phyloP scores from a whole-genome alignment of 2,329 filamentous ascomycete genomes.

The Fusarium sp. region DNA sequence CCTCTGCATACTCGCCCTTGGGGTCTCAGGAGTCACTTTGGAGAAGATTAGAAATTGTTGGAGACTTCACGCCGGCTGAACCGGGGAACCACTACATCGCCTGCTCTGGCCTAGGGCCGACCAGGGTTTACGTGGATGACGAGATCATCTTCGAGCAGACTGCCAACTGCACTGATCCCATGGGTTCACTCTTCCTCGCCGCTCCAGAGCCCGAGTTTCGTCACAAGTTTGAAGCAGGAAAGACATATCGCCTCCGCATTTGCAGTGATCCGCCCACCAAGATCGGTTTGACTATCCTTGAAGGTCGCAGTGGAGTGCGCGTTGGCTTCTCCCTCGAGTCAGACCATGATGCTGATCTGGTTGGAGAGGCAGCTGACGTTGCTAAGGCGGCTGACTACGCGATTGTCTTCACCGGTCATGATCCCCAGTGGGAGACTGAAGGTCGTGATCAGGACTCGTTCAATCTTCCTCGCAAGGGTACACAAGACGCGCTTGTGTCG shows the following conservation, averaged over 20 bases:
- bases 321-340: constrained; percentile 47
- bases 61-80: constrained; percentile 45
- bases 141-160: constrained; percentile 45
- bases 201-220: constrained; percentile 43
- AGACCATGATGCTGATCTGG: constrained; percentile 47
- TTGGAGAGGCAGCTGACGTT: constrained; percentile 62
- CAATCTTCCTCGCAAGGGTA: constrained; percentile 66
- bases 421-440: constrained; percentile 60
- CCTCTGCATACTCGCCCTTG: constrained; percentile 40
- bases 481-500: constrained; percentile 66
- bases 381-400: constrained; percentile 70
- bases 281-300: constrained; percentile 44
- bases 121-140: constrained; percentile 42
- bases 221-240: constrained; percentile 37
- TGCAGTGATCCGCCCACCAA: constrained; percentile 44
- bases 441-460: constrained; percentile 76
- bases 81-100: constrained; percentile 46
- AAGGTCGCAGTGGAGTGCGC: constrained; percentile 45
- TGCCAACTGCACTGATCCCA: constrained; percentile 43
- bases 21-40: constrained; percentile 41
- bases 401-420: constrained; percentile 66
- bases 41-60: constrained; percentile 43
- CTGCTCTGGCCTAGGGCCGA: constrained; percentile 45
- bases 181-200: constrained; percentile 46
- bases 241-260: constrained; percentile 43